These are phyloP conservation scores for Agrostemma githago DNA, from an alignment of 148 eudicot species.

Conservation along the genomic window DNA sequence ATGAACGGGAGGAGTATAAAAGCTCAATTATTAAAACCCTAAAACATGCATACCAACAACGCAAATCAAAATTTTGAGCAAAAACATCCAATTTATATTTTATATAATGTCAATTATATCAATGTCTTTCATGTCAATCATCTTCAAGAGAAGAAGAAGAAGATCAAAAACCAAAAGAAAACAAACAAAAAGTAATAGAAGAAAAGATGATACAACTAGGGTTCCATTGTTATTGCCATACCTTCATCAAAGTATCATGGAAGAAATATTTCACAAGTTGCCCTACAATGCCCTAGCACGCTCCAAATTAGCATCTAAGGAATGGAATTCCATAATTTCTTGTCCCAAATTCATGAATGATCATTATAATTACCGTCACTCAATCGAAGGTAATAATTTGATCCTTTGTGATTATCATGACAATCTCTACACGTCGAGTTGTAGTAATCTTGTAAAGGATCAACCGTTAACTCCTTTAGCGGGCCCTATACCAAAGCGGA, in stretches of 20 bases:
- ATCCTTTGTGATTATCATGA: neutral
- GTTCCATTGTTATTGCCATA: neutral
- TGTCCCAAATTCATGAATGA: neutral
- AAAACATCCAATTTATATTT: too few species aligned
- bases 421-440: neutral
- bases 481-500: neutral
- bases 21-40: neutral
- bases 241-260: conserved; percentile 3
- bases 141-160: neutral
- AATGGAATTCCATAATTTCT: conserved; percentile 2
- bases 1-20: too few species aligned
- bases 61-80: too few species aligned
- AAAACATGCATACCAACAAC: neutral
- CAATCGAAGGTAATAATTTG: neutral
- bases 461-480: neutral
- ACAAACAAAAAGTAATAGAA: neutral
- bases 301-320: neutral
- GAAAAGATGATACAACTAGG: neutral
- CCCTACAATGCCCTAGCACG: conserved; percentile 3
- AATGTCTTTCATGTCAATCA: too few species aligned
- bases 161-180: neutral
- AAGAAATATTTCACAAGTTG: conserved; percentile 15
- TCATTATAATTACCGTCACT: neutral
- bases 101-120: neutral
- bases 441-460: neutral